These are phyloP conservation scores for Aspergillus saccharolyticus DNA, from an alignment of 495 filamentous ascomycete species.

Conservation along the genomic window DNA sequence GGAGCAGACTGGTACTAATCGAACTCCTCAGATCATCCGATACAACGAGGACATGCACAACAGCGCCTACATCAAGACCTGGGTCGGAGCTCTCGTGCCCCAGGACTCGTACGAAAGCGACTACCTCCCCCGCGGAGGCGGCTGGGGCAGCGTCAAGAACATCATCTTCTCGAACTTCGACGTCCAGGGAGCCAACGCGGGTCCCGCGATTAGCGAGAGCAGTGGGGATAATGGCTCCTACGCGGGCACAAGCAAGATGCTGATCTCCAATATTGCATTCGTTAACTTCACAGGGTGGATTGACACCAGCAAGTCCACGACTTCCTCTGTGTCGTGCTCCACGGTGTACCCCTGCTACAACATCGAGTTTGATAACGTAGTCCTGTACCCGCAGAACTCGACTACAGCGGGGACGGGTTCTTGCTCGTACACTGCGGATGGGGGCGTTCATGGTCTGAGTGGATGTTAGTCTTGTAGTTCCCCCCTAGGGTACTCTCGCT, in stretches of 20 bases:
- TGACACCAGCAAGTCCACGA: slow-evolving; percentile 11
- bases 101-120: slow-evolving; percentile 46
- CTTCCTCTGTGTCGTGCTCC: slow-evolving; percentile 43
- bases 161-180: slow-evolving; percentile 51
- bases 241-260: slow-evolving; percentile 45
- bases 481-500: background rate
- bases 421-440: slow-evolving; percentile 36
- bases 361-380: slow-evolving; percentile 42
- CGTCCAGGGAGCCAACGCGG: slow-evolving; percentile 38
- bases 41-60: slow-evolving; percentile 48
- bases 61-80: slow-evolving; percentile 55
- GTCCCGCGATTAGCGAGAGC: slow-evolving; percentile 43
- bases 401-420: slow-evolving; percentile 29
- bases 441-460: slow-evolving; percentile 33
- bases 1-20: background rate
- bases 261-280: slow-evolving; percentile 45
- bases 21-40: slow-evolving; percentile 28
- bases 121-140: slow-evolving; percentile 43
- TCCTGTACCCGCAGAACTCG: slow-evolving; percentile 29
- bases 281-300: slow-evolving; percentile 48
- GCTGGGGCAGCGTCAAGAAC: slow-evolving; percentile 50
- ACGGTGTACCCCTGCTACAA: slow-evolving; percentile 44
- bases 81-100: slow-evolving; percentile 45
- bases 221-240: slow-evolving; percentile 50
- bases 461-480: slow-evolving; percentile 16